A percentile compares a stretch with the other conserved stretches of the same genome.
phyloP scores from a whole-genome alignment of 352 stramenopile species.

The Globisporangium spinosum region DNA sequence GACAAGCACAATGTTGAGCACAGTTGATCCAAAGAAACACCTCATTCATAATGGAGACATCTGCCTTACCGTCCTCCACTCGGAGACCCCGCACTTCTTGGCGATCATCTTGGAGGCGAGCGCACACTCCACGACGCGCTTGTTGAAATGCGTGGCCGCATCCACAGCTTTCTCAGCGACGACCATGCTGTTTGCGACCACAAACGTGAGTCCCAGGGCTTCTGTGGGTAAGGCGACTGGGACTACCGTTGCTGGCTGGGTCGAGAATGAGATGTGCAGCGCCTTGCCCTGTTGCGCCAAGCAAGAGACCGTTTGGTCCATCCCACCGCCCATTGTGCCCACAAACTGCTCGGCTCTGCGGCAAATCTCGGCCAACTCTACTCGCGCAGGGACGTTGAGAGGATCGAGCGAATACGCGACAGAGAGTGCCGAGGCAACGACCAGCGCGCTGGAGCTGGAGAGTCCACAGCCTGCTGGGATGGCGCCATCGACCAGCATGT shows the following conservation, averaged over 20 bases:
- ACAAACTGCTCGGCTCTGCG: constrained; percentile 56
- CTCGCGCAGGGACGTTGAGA: constrained; percentile 7
- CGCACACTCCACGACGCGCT: constrained; percentile 74
- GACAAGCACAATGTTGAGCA: background rate
- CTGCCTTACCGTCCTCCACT: constrained; percentile 25
- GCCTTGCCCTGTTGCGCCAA: constrained; percentile 45
- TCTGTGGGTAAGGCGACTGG: constrained; percentile 30
- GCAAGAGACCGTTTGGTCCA: constrained; percentile 79
- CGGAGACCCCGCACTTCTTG: constrained; percentile 31
- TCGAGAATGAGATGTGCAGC: constrained; percentile 60
- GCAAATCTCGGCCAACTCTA: constrained; percentile 52
- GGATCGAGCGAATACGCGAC: constrained; percentile 4
- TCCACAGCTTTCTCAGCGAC: constrained; percentile 74
- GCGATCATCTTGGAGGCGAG: constrained; percentile 68
- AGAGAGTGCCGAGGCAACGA: constrained; percentile 62
- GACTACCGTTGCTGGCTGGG: constrained; percentile 13
- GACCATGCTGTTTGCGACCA: constrained; percentile 74
- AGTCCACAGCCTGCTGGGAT: constrained; percentile 70
- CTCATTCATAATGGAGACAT: too few relatives aligned
- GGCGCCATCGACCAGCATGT: constrained; percentile 58
- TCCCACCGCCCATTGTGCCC: constrained; percentile 76
- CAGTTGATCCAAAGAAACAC: too few relatives aligned
- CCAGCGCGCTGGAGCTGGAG: constrained; percentile 77
- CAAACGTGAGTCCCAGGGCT: constrained; percentile 39
- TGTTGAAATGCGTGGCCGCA: constrained; percentile 63